These are phyloP conservation scores for Xylariaceae sp. DNA, from an alignment of 2,329 filamentous ascomycete genomes.

Conservation along the genomic window DNA sequence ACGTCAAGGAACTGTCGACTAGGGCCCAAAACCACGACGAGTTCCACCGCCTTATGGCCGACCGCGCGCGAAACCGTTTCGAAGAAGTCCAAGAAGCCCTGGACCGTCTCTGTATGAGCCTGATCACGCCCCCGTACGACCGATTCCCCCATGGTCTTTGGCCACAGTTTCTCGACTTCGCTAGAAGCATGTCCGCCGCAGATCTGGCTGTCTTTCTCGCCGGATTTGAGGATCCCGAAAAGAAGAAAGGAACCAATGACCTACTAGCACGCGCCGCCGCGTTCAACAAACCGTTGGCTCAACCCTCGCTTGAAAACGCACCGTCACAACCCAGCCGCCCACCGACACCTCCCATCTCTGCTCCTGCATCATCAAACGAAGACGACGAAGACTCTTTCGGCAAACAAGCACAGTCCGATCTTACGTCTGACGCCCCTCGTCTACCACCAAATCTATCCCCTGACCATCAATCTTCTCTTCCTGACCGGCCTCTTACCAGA, in stretches of 20 bases:
- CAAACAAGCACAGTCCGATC: neutral
- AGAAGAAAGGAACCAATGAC: neutral
- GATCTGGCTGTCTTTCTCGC: neutral
- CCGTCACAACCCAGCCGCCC: neutral
- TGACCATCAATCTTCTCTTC: neutral
- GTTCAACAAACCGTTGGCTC: no score
- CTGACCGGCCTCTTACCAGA: neutral
- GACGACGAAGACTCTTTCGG: neutral
- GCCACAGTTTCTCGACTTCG: neutral
- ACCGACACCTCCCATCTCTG: neutral
- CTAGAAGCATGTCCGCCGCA: neutral
- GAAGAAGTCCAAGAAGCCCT: neutral
- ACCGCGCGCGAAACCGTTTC: conserved; percentile 1
- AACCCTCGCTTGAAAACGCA: no score
- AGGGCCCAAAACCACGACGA: neutral
- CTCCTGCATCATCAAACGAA: neutral
- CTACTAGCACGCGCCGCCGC: no score
- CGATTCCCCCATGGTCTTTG: neutral
- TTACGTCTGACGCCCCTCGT: neutral
- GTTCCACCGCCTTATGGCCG: conserved; percentile 6
- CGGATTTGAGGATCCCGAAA: neutral
- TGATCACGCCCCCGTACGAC: neutral
- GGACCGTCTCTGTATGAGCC: neutral
- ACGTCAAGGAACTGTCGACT: conserved; percentile 3
- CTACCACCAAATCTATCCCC: neutral